These are phyloP conservation scores for Sugiyamaella qingdaonensis DNA, from an alignment of 805 yeast genomes.

Conservation along the genomic window DNA sequence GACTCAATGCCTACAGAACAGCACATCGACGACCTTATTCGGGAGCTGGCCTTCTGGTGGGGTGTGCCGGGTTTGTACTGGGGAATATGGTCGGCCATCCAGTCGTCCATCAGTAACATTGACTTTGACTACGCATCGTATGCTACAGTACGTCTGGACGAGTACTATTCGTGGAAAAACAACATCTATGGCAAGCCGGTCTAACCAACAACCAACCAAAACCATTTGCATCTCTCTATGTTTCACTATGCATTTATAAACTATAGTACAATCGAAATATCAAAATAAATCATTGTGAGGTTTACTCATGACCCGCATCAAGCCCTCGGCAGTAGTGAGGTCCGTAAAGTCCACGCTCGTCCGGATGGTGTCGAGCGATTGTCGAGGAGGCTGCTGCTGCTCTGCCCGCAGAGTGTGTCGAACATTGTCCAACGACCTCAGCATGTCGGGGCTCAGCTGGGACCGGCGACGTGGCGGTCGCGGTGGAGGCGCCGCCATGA, in stretches of 20 bases:
- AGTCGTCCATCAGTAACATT: slow-evolving; percentile 60
- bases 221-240: neutral
- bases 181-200: slow-evolving; percentile 2
- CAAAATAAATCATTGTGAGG: slow-evolving; percentile 1
- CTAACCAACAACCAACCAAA: neutral
- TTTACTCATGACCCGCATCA: slow-evolving; percentile 26
- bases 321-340: slow-evolving; percentile 33
- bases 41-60: slow-evolving; percentile 57
- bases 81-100: slow-evolving; percentile 83
- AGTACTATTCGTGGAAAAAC: slow-evolving; percentile 64
- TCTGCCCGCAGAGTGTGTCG: slow-evolving; percentile 25
- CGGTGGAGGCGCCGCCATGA: neutral
- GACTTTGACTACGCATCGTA: slow-evolving; percentile 68
- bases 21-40: slow-evolving; percentile 43
- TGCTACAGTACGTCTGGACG: slow-evolving; percentile 55
- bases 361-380: slow-evolving; percentile 21
- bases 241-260: slow-evolving; percentile 1
- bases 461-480: slow-evolving; percentile 2
- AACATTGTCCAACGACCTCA: slow-evolving; percentile 27
- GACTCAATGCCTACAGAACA: slow-evolving; percentile 19
- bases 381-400: slow-evolving; percentile 20
- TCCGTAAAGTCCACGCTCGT: slow-evolving; percentile 28
- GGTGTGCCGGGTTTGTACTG: slow-evolving; percentile 82
- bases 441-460: slow-evolving; percentile 3
- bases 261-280: slow-evolving; percentile 1